phyloP scores from a whole-genome alignment of 768 basidiomycete genomes.

The Auriscalpium microsporum region DNA sequence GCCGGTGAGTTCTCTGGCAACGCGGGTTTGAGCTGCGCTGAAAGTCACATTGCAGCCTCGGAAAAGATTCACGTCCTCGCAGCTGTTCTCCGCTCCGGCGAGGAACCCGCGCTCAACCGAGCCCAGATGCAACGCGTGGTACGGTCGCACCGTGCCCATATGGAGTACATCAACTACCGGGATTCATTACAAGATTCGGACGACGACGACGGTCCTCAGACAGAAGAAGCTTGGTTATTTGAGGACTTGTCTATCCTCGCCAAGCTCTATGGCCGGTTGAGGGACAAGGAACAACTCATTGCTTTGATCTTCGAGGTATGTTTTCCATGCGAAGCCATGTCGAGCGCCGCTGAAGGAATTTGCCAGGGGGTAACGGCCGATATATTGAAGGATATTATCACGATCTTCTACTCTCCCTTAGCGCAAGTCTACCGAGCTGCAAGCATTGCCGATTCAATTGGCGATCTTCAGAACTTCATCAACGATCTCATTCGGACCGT shows the following conservation, averaged over 20 bases:
- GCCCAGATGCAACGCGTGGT: slow-evolving; percentile 77
- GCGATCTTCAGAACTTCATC: slow-evolving; percentile 88
- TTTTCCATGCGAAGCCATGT: slow-evolving; percentile 1
- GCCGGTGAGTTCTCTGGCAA: slow-evolving; percentile 48
- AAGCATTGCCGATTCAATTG: slow-evolving; percentile 88
- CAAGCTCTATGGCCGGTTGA: slow-evolving; percentile 66
- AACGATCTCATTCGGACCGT: slow-evolving; percentile 94
- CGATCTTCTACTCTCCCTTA: slow-evolving; percentile 94
- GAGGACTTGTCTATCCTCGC: slow-evolving; percentile 83
- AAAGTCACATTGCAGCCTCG: slow-evolving; percentile 30
- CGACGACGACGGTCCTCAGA: slow-evolving; percentile 85
- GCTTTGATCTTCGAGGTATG: slow-evolving; percentile 89
- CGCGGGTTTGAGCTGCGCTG: not conserved
- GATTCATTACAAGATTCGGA: slow-evolving; percentile 71
- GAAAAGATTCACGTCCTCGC: slow-evolving; percentile 73
- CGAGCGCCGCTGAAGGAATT: not conserved
- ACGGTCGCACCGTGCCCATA: slow-evolving; percentile 70
- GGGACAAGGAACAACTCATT: slow-evolving; percentile 88
- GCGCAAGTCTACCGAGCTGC: slow-evolving; percentile 97
- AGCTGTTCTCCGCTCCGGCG: slow-evolving; percentile 69
- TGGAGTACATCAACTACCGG: slow-evolving; percentile 55
- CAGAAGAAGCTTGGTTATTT: slow-evolving; percentile 95
- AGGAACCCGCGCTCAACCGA: slow-evolving; percentile 65
- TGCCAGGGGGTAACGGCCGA: slow-evolving; percentile 87
- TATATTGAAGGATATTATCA: slow-evolving; percentile 94